phyloP scores from a whole-genome alignment of 2,329 filamentous ascomycete genomes.

The Lecanicillium sp. region DNA sequence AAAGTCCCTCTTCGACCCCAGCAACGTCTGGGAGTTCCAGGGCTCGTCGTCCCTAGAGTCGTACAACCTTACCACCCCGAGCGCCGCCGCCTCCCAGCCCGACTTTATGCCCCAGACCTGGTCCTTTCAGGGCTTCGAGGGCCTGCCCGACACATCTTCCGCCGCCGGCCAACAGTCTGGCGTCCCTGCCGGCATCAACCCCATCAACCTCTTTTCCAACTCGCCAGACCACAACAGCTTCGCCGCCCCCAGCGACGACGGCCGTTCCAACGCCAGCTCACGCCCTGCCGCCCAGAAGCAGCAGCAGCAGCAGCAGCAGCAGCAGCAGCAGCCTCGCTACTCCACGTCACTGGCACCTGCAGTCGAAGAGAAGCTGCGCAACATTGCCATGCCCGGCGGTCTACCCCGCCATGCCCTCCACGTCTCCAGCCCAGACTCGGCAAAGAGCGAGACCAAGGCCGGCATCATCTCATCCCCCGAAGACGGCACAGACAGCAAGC shows the following conservation, averaged over 20 bases:
- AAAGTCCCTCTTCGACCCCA: constrained; percentile 27
- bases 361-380: constrained; percentile 55
- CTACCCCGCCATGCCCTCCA: constrained; percentile 55
- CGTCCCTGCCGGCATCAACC: constrained; percentile 27
- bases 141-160: constrained; percentile 19
- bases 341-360: constrained; percentile 44
- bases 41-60: constrained; percentile 42
- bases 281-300: neutral
- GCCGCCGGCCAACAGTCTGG: constrained; percentile 18
- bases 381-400: constrained; percentile 59
- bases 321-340: constrained; percentile 7
- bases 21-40: constrained; percentile 40
- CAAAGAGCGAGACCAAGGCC: constrained; percentile 40
- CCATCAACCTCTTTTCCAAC: constrained; percentile 19
- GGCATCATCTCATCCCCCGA: constrained; percentile 56
- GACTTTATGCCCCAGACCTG: constrained; percentile 30
- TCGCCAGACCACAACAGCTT: constrained; percentile 27
- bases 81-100: constrained; percentile 28
- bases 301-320: constrained; percentile 4
- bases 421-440: constrained; percentile 53
- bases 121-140: constrained; percentile 30
- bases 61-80: constrained; percentile 33
- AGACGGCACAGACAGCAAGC: constrained; percentile 37
- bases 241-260: constrained; percentile 22
- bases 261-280: constrained; percentile 12